Evolutionary conservation across 176 grass and related monocot species (phyloP).

Genomic region (Oryza rufipogon): DNA sequence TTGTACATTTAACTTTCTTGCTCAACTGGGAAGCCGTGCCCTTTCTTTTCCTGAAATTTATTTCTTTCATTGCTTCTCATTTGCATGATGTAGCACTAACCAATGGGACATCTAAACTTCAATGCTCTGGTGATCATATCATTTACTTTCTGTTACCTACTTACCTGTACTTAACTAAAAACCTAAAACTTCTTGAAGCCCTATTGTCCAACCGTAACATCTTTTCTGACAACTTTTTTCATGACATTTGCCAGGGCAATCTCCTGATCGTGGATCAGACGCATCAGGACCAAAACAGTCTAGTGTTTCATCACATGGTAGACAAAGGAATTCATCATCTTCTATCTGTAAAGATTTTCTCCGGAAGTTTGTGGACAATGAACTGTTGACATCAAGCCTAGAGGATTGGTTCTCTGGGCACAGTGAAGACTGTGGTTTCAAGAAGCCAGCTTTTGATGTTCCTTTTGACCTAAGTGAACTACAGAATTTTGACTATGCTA

Average conservation of each 20-base stretch:
- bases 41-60: not conserved
- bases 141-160: not conserved
- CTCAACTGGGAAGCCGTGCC: not conserved
- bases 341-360: slow-evolving; percentile 90
- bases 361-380: slow-evolving; percentile 84
- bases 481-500: slow-evolving; percentile 87
- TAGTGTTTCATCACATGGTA: slow-evolving; percentile 50
- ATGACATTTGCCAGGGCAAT: slow-evolving; percentile 49
- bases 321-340: slow-evolving; percentile 57
- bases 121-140: not conserved
- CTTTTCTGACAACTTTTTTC: not conserved
- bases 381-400: slow-evolving; percentile 75
- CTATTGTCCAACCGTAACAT: slow-evolving; percentile 1
- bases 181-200: not conserved
- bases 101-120: not conserved
- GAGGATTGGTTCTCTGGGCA: slow-evolving; percentile 81
- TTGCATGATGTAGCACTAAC: not conserved
- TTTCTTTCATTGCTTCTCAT: slow-evolving; percentile 7
- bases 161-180: not conserved
- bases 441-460: slow-evolving; percentile 63
- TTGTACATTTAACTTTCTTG: not conserved
- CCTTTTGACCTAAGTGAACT: slow-evolving; percentile 78
- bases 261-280: slow-evolving; percentile 63
- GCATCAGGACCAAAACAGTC: slow-evolving; percentile 58
- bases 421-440: slow-evolving; percentile 56